These are phyloP conservation scores for Eucalyptus polybractea DNA, from an alignment of 345 rosid genomes.

Conservation along the genomic window DNA sequence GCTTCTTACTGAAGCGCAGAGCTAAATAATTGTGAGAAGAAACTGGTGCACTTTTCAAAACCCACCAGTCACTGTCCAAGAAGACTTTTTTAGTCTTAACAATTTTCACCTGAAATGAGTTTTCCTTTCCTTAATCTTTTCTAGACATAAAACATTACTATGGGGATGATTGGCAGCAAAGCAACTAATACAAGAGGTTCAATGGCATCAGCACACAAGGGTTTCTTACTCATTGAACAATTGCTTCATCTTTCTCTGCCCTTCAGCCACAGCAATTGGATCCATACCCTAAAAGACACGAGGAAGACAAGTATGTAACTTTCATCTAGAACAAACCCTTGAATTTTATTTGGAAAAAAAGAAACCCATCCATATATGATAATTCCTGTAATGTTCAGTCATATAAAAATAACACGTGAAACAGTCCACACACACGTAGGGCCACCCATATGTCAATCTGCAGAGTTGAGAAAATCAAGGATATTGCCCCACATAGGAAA, in stretches of 20 bases:
- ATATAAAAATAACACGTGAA: not conserved
- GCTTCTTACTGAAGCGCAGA: not conserved
- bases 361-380: not conserved
- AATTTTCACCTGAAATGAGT: not conserved
- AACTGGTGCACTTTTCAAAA: not conserved
- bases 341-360: not conserved
- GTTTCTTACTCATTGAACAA: slow-evolving; percentile 66
- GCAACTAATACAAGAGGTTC: not conserved
- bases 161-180: not conserved
- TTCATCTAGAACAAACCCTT: not conserved
- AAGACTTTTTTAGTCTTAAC: not conserved
- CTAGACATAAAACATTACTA: not conserved
- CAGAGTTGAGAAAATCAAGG: not conserved
- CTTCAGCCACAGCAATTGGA: slow-evolving; percentile 31
- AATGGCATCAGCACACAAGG: not conserved
- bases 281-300: slow-evolving; percentile 30
- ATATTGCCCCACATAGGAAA: not conserved
- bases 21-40: not conserved
- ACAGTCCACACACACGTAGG: not conserved
- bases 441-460: not conserved
- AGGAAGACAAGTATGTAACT: not conserved
- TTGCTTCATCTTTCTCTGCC: slow-evolving; percentile 50
- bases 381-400: not conserved
- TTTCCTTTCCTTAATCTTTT: not conserved
- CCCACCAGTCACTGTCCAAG: not conserved